Evolutionary conservation across 2,329 filamentous ascomycete genomes (phyloP).

Genomic region (Blumeria hordei): DNA sequence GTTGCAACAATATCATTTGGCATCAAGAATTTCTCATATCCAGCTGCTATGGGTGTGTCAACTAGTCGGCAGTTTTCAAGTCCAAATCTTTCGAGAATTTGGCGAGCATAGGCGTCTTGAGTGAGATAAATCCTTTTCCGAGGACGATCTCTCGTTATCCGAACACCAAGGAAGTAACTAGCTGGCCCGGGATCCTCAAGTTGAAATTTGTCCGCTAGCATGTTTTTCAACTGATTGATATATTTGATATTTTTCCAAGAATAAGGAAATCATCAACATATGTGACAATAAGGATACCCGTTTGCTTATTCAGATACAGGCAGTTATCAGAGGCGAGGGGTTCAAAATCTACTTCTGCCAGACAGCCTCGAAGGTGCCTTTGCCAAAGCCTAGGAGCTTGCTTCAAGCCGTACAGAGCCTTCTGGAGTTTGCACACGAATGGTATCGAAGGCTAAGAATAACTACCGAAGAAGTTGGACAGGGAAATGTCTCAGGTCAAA

Average conservation of each 20-base stretch:
- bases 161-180: not conserved
- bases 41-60: no score
- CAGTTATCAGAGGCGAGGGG: not conserved
- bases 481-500: no score
- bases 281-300: not conserved
- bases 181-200: not conserved
- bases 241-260: no score
- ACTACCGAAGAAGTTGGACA: no score
- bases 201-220: not conserved
- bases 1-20: no score
- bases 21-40: no score
- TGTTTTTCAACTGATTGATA: no score
- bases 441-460: no score
- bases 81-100: no score
- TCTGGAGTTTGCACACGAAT: not conserved
- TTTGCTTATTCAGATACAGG: not conserved
- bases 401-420: constrained; percentile 1
- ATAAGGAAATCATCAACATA: no score
- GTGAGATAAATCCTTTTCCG: not conserved
- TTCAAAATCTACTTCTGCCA: not conserved
- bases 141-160: not conserved
- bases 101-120: not conserved
- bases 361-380: not conserved
- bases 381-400: constrained; percentile 1
- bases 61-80: no score